phyloP scores from a whole-genome alignment of 2,329 filamentous ascomycete species.

The Hirsutella thompsonii region DNA sequence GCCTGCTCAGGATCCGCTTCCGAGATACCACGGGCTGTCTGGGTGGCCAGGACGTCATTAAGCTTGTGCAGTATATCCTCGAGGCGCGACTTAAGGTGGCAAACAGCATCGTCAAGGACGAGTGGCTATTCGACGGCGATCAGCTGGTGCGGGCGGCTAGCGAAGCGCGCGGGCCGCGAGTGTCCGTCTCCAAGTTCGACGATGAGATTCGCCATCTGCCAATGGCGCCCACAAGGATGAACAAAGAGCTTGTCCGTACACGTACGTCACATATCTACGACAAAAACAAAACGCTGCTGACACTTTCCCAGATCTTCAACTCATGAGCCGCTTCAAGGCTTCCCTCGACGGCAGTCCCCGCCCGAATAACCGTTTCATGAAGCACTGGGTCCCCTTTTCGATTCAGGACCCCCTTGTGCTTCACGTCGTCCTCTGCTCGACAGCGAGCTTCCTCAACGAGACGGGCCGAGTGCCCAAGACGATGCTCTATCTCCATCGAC shows the following conservation, averaged over 20 bases:
- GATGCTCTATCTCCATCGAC: conserved; percentile 28
- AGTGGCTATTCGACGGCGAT: conserved; percentile 15
- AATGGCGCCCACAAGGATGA: conserved; percentile 26
- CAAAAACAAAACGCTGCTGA: background rate
- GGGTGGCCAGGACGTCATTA: conserved; percentile 13
- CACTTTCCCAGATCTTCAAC: conserved; percentile 25
- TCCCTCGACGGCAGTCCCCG: conserved; percentile 35
- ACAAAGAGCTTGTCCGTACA: conserved; percentile 33
- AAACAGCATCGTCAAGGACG: conserved; percentile 16
- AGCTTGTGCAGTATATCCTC: conserved; percentile 15
- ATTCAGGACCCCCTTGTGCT: conserved; percentile 35
- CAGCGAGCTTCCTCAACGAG: conserved; percentile 37
- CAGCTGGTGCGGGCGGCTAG: conserved; percentile 12
- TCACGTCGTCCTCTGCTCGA: conserved; percentile 35
- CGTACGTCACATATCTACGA: conserved; percentile 19
- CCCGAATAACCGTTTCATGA: conserved; percentile 29
- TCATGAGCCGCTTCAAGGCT: conserved; percentile 37
- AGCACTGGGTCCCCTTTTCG: conserved; percentile 32
- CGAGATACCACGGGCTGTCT: conserved; percentile 13
- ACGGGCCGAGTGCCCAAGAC: conserved; percentile 31
- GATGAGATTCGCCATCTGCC: conserved; percentile 27
- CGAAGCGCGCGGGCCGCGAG: conserved; percentile 7
- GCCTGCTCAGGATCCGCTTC: conserved; percentile 12
- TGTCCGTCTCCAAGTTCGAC: conserved; percentile 13
- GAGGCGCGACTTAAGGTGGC: conserved; percentile 16